Conservation (phyloP, 306 rosid genomes). For the Vigna nakashimae region DNA sequence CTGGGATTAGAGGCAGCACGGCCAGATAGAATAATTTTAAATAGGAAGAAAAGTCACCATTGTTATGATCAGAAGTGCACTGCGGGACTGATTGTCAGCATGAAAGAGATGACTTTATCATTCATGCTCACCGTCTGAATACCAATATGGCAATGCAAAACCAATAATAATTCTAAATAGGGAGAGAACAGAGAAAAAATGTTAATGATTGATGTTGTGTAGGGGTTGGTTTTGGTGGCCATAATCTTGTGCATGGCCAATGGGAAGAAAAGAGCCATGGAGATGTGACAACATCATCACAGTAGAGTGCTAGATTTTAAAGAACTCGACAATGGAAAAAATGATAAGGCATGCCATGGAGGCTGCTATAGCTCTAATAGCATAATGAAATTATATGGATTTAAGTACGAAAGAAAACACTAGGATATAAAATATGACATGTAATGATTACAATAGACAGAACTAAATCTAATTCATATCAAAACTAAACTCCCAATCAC, state of each 20-base stretch:
- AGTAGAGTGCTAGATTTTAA: constrained; percentile 28
- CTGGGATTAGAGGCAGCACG: not conserved
- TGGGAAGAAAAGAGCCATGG: constrained; percentile 32
- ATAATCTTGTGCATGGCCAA: not conserved
- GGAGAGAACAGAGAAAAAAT: constrained; percentile 17
- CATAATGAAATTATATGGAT: constrained; percentile 13
- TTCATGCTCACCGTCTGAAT: constrained; percentile 7
- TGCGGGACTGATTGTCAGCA: constrained; percentile 17
- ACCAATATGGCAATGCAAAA: not conserved
- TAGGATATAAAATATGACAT: not conserved
- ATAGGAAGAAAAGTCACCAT: not conserved
- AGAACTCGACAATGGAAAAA: constrained; percentile 8
- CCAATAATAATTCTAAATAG: not conserved
- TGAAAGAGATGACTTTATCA: constrained; percentile 24
- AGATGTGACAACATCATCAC: constrained; percentile 19
- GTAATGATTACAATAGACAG: not conserved
- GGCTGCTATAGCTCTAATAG: not conserved
- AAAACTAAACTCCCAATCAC: not conserved
- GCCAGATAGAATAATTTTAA: constrained; percentile 9
- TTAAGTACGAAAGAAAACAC: constrained; percentile 12
- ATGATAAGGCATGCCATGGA: not conserved
- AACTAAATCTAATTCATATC: no score
- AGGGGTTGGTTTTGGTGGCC: constrained; percentile 4
- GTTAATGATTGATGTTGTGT: constrained; percentile 22
- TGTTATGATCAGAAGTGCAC: not conserved